Evolutionary conservation across 1,139 yeast species (phyloP).

Genomic region (Geotrichum candidum): DNA sequence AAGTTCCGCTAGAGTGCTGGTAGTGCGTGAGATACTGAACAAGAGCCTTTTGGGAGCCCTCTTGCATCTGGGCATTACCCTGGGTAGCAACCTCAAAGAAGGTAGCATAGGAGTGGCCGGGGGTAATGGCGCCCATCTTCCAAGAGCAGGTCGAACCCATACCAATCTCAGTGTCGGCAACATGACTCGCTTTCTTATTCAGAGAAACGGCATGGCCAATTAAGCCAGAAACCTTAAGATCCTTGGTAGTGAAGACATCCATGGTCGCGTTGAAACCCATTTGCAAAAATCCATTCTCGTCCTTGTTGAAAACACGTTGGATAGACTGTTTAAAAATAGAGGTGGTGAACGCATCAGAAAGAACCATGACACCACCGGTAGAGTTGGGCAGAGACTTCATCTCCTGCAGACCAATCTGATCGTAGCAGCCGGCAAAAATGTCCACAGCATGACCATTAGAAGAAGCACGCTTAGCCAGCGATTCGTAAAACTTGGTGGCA

Average conservation of each 20-base stretch:
- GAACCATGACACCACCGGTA: conserved; percentile 83
- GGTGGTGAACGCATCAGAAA: conserved; percentile 90
- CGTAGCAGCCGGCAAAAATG: conserved; percentile 92
- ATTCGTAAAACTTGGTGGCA: conserved; percentile 75
- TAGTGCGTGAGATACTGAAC: conserved; percentile 68
- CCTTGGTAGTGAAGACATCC: conserved; percentile 78
- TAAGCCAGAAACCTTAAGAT: conserved; percentile 79
- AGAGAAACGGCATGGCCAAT: conserved; percentile 66
- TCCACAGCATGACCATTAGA: conserved; percentile 78
- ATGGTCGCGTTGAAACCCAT: conserved; percentile 68
- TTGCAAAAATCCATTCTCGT: conserved; percentile 68
- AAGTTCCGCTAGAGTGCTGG: conserved; percentile 46
- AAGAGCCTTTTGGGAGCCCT: conserved; percentile 35
- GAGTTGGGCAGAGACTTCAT: conserved; percentile 77
- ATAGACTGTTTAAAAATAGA: conserved; percentile 90
- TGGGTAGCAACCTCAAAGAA: conserved; percentile 70
- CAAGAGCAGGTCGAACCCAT: conserved; percentile 87
- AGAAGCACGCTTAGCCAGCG: conserved; percentile 61
- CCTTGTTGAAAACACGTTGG: conserved; percentile 73
- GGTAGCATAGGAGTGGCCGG: conserved; percentile 78
- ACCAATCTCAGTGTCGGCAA: conserved; percentile 91
- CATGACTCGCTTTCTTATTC: conserved; percentile 46
- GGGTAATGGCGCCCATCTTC: conserved; percentile 77
- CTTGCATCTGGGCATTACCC: conserved; percentile 58
- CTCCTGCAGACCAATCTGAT: conserved; percentile 92